A percentile compares a stretch with the other conserved stretches of the same genome.
Conservation (phyloP, 2,329 filamentous ascomycete species). For the Sporothrix globosa region DNA sequence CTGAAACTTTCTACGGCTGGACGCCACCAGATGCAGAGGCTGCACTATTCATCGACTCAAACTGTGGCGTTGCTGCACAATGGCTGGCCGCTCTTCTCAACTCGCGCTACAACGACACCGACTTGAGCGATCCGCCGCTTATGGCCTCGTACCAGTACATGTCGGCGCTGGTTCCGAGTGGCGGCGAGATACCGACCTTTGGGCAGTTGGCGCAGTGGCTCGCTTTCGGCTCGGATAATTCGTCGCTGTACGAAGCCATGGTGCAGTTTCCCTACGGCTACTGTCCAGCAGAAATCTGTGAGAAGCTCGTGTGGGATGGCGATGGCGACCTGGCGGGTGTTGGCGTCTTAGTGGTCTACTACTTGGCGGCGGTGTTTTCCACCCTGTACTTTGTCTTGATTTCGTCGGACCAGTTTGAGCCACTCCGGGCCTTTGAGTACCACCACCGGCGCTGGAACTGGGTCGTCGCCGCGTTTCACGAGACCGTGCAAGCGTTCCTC, state of each 20-base stretch:
- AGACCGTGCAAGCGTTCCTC: constrained; percentile 35
- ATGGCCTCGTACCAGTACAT: constrained; percentile 23
- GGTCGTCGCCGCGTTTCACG: constrained; percentile 30
- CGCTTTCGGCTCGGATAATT: neutral
- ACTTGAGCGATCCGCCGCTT: neutral
- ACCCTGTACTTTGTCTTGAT: constrained; percentile 35
- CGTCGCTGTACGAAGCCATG: neutral
- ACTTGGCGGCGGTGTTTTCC: constrained; percentile 32
- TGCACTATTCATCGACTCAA: constrained; percentile 9
- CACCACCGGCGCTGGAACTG: constrained; percentile 6
- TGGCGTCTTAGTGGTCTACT: constrained; percentile 38
- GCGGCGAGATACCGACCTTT: neutral
- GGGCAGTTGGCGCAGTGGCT: constrained; percentile 29
- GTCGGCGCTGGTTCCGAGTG: constrained; percentile 2
- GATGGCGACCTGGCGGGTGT: constrained; percentile 37
- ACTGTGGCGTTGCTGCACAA: constrained; percentile 26
- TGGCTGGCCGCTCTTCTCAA: constrained; percentile 23
- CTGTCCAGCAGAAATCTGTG: constrained; percentile 31
- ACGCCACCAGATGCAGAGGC: neutral
- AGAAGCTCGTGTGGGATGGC: constrained; percentile 35
- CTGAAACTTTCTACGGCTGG: constrained; percentile 28
- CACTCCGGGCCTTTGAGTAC: neutral
- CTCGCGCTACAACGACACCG: constrained; percentile 5
- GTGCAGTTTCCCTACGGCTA: constrained; percentile 1
- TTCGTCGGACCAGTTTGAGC: constrained; percentile 28